Evolutionary conservation across 208 protist genomes (phyloP), one percentile per base, ranked within the genome.

Genomic region (Leishmania tarentolae): DNA sequence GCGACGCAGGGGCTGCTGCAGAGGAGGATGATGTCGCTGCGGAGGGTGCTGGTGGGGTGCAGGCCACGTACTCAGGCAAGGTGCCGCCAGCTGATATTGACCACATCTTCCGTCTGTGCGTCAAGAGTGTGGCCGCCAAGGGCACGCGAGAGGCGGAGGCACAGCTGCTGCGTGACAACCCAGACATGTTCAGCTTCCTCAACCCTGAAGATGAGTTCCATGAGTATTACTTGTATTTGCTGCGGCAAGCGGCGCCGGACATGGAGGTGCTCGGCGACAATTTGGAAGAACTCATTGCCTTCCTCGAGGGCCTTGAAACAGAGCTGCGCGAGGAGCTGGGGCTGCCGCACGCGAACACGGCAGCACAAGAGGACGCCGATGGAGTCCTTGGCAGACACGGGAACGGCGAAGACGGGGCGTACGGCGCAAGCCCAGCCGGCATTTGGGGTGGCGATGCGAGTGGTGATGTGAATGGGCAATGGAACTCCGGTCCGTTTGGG

Each of bases 251-350:
- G 21, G 93, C 90, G 40, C 95, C 95, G 6, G 86, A 95, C 68
- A 77, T 98, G 79, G 91, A 97, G 65, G 87, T 96, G 13, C 88
- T 98, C 42, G 95, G 95, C 56, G 93, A 98, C 83, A 89, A 96
- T 76, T 69, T 96, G 13, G 93, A 97, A 59, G 91, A 98, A 81
- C 85, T 98, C 46, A 87, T 94, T 42, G 83, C 74, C 37, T 96
- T 93, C 78, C 84, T 98, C 5, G 82, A 92, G 57, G 61, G 78
- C 24, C 52, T 98, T 37, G 95, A 98, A 75, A 72, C 79, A 6
- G 93, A 98, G 71, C 75, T 98, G 44, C 85, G 90, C 21, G 40
- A 68, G 52, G 93, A 95, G 73, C 69, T 94, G 40, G 91, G 91
- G n/a, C 68, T 88, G 47, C 83, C 66, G 17, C 79, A 82, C 4